Evolutionary conservation across 768 basidiomycete genomes (phyloP).

Genomic region (Hebeloma cylindrosporum): DNA sequence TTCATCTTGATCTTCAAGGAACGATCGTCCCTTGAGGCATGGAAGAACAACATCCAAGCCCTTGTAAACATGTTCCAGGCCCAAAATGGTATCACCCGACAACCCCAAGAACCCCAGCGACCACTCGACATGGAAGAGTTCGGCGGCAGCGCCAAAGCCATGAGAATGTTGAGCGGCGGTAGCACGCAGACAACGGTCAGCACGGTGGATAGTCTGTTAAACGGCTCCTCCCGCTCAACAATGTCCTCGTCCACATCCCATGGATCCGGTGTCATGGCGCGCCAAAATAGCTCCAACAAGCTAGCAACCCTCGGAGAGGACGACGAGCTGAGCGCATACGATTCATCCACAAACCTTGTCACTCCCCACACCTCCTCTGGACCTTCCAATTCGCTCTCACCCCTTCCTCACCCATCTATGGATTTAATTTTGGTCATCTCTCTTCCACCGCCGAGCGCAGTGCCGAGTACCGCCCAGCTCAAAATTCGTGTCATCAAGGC

Average conservation of each 20-base stretch:
- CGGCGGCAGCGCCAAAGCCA: slow-evolving; percentile 71
- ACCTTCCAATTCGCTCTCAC: slow-evolving; percentile 77
- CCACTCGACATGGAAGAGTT: slow-evolving; percentile 71
- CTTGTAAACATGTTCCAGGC: slow-evolving; percentile 74
- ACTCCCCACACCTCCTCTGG: slow-evolving; percentile 72
- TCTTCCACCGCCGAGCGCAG: slow-evolving; percentile 69
- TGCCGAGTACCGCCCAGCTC: slow-evolving; percentile 77
- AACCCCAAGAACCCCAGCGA: slow-evolving; percentile 36
- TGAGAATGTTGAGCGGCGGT: slow-evolving; percentile 80
- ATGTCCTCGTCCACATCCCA: slow-evolving; percentile 76
- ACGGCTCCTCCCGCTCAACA: slow-evolving; percentile 65
- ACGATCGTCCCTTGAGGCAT: slow-evolving; percentile 82
- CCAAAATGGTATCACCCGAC: slow-evolving; percentile 39
- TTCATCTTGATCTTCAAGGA: slow-evolving; percentile 97
- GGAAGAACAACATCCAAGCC: slow-evolving; percentile 80
- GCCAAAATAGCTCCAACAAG: slow-evolving; percentile 41
- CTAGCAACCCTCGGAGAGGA: slow-evolving; percentile 71
- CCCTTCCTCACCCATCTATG: slow-evolving; percentile 82
- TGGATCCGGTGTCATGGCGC: slow-evolving; percentile 47
- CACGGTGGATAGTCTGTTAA: slow-evolving; percentile 68
- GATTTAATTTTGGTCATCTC: slow-evolving; percentile 93
- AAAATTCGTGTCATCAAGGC: slow-evolving; percentile 88
- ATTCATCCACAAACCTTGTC: slow-evolving; percentile 56
- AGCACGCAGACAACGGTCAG: slow-evolving; percentile 66
- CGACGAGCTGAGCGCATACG: slow-evolving; percentile 62